Base-by-base conservation (phyloP, 2,329 filamentous ascomycete genomes). In the Neonectria coccinea region DNA sequence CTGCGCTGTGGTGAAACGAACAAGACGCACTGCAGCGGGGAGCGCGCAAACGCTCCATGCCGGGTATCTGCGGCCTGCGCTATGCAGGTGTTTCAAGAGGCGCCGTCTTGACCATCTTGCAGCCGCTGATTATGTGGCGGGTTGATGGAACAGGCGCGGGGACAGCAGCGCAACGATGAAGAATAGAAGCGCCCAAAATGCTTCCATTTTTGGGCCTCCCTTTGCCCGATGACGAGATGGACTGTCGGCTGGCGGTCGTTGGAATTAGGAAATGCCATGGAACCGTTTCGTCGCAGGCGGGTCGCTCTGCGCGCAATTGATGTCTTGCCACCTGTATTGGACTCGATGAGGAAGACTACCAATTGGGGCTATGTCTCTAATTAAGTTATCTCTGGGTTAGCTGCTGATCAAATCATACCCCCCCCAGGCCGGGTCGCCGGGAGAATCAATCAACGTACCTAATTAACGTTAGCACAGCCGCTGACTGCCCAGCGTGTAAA, bases 1-100 rank as follows among this genome's bases (percentile, higher is more conserved):
- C 55, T 36, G 51, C 8, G 22, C 50, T 63, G 33, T 36, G 12
- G 55, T 63, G 60, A 63, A 63, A 63, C 60, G 50, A 63, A 55
- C 27, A 25, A 16, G 50, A 50, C 41, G 60, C 55, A 44, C 20
- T 50, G 60, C 16, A 58, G 60, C 55, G 60, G 60, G 41, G 48
- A 29, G 27, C 42, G 54, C 42, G 60, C 55, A 54, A 31, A 48
- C 39, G 42, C 52, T 50, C 25, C 25, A 25, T 25, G 60, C 54
- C 27, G 16, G 33, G 20, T 25, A 20, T 7, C 51, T 29, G 51
- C 33, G 16, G 41, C 42, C 44, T 48, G 58, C 18, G 39, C 31
- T 42, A n/a, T 50, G 33, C 48, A 25, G 50, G 22, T 53, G 71
- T 73, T 73, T 73, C 69, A 66, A 73, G 71, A 73, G 57, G 71